Base-by-base conservation (phyloP, 2,329 filamentous ascomycete genomes). In the Talaromyces marneffei region DNA sequence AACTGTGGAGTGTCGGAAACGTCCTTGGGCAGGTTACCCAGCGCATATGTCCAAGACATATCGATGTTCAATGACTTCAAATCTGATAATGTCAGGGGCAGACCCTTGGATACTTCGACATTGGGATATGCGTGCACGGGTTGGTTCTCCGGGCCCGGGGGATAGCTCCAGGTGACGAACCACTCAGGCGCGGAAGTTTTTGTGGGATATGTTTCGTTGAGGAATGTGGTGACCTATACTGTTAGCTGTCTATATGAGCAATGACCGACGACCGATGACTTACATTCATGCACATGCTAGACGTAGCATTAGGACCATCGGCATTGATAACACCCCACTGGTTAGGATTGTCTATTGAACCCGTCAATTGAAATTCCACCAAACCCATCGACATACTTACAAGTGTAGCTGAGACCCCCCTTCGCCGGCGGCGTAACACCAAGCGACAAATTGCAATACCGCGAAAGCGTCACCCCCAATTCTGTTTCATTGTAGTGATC, bases 111-210 rank as follows among this genome's bases (percentile, higher is more conserved):
- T 44, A 84, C 67, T 66, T 78, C 78, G 67, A 82, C 76, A 69
- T 85, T 85, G 65, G 82, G 78, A 68, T 78, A 85, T 14, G 81
- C 83, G 65, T 84, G 82, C 63, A 84, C 82, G 23, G 81, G 81
- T 27, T 77, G 73, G 20, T 67, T 74, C 56, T 67, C 66, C 2
- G 75, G 71, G 29, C 75, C 77, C n/a, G 66, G 73, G 9, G 77
- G 72, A 63, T 80, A 85, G 64, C 80, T 68, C 82, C 82, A 85
- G 40, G 81, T 82, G n/a, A 81, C 76, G 12, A 76, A 80, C 72
- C 80, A 84, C 42, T 72, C 68, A 25, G 82, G 81, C 0, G 81
- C 80, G 0, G 78, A 75, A 20, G 71, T 72, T 18, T 78, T 72
- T 40, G 79, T 79, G 0, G 77, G 65, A 61, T 83, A 84, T 3